Base-by-base conservation (phyloP, 2,329 filamentous ascomycete species). In the Echinosphaeria canescens region DNA sequence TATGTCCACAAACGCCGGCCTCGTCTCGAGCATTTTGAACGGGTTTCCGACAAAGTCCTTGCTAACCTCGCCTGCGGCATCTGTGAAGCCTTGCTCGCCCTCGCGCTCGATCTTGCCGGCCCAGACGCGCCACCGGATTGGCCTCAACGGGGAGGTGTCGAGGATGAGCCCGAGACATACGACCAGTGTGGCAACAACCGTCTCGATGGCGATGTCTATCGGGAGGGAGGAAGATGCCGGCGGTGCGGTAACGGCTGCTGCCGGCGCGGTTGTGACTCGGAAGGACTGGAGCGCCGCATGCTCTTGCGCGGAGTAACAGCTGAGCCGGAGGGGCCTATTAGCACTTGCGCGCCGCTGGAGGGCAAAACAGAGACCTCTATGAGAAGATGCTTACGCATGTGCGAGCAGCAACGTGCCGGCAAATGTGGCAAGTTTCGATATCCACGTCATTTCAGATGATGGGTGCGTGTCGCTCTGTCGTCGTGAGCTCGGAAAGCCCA, bases 221-320 rank as follows among this genome's bases (percentile, higher is more conserved):
- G 88, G 85, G 2, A 95, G 61, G 11, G 62, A 54, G 30, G 49
- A 42, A 27, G 47, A 36, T 3, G 52, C 39, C 10, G 51, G 42
- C 13, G 50, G 40, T 16, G 55, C 49, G 4, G 59, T 46, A n/a
- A n/a, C n/a, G 17, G 7, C 17, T 6, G 17, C 17, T 6, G 17
- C 17, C 17, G 17, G 17, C 7, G 17, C 17, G 18, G 57, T 55
- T 27, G 59, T 54, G 27, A 48, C 44, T 28, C 52, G 50, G 37
- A 59, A 58, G 29, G 72, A 64, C 38, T 72, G 67, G 26, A 91
- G 64, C 13, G 71, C 60, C 5, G 80, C 75, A 53, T 92, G 79
- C 53, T 98, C 88, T 50, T 92, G 78, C 25, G 84, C 82, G 27
- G 88, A 98, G 53, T 95, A 98, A 53, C 84, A 90, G 35, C 88